These are phyloP conservation scores for Bryoerythrophyllum caledonicum DNA, from an alignment of 225 moss, liverwort and hornwort genomes.

Conservation along the genomic window DNA sequence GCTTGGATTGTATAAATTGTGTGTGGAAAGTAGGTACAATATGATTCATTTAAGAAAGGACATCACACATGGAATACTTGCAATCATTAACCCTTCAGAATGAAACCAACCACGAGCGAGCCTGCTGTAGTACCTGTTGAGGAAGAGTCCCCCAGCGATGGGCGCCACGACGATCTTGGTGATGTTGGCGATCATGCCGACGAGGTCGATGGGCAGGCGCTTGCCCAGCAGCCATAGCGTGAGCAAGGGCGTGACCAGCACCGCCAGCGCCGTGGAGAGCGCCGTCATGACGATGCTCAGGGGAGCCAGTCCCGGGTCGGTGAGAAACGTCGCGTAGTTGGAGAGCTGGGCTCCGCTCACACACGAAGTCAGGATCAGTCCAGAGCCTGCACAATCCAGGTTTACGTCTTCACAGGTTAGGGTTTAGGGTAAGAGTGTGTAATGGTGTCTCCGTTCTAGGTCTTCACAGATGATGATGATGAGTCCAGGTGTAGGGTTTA, in stretches of 20 bases:
- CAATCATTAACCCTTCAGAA: too few relatives aligned
- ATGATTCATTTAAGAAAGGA: too few relatives aligned
- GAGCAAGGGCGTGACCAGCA: constrained; percentile 72
- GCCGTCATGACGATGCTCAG: constrained; percentile 92
- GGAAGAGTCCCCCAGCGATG: constrained; percentile 66
- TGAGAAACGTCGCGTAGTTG: constrained; percentile 83
- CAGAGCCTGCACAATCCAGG: constrained; percentile 57
- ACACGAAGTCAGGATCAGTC: constrained; percentile 70
- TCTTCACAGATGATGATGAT: too few relatives aligned
- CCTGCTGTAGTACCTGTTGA: constrained; percentile 44
- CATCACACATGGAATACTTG: too few relatives aligned
- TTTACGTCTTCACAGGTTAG: background rate
- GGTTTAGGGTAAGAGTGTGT: too few relatives aligned
- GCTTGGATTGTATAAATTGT: too few relatives aligned
- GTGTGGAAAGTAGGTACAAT: too few relatives aligned
- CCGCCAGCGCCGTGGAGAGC: constrained; percentile 71
- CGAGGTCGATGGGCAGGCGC: constrained; percentile 66
- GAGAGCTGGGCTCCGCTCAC: constrained; percentile 83
- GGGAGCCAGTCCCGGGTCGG: constrained; percentile 67
- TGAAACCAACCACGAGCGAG: too few relatives aligned
- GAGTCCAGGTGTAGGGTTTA: too few relatives aligned
- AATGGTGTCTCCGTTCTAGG: too few relatives aligned
- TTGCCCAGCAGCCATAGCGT: constrained; percentile 69
- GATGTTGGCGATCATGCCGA: constrained; percentile 80
- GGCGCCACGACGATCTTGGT: constrained; percentile 77